Evolutionary conservation across 2,329 filamentous ascomycete genomes (phyloP).

Genomic region (Lojkania enalia): DNA sequence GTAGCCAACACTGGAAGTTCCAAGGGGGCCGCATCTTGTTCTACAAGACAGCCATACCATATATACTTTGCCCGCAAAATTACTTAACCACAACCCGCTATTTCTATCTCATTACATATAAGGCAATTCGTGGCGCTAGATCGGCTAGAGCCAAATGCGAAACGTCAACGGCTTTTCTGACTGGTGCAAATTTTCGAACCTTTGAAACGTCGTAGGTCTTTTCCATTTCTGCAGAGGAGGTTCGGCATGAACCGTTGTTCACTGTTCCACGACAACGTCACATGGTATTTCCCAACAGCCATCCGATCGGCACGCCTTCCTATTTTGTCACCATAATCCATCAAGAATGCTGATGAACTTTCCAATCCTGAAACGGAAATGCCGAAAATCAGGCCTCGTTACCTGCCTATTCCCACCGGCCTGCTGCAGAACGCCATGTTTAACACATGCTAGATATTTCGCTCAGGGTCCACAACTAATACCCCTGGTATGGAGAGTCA

Average conservation of each 20-base stretch:
- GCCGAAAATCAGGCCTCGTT: constrained; percentile 21
- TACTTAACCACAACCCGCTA: too few relatives aligned
- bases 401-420: constrained; percentile 9
- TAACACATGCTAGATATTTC: constrained; percentile 19
- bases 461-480: constrained; percentile 15
- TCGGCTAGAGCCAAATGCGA: too few relatives aligned
- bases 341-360: constrained; percentile 17
- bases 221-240: too few relatives aligned
- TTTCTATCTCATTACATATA: too few relatives aligned
- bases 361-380: constrained; percentile 18
- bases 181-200: too few relatives aligned
- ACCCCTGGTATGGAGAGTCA: constrained; percentile 16
- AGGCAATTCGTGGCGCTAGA: too few relatives aligned
- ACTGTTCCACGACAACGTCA: constrained; percentile 9
- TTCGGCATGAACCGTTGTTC: constrained; percentile 13
- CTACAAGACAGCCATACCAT: too few relatives aligned
- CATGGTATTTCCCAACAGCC: constrained; percentile 11
- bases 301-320: constrained; percentile 26
- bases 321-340: constrained; percentile 18
- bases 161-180: too few relatives aligned
- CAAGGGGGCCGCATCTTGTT: too few relatives aligned
- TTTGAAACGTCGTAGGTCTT: too few relatives aligned
- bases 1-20: too few relatives aligned
- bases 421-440: constrained; percentile 9
- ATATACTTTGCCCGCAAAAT: too few relatives aligned